Conservation (phyloP, 75 land plant genomes). For the Pseudotsuga menziesii region DNA sequence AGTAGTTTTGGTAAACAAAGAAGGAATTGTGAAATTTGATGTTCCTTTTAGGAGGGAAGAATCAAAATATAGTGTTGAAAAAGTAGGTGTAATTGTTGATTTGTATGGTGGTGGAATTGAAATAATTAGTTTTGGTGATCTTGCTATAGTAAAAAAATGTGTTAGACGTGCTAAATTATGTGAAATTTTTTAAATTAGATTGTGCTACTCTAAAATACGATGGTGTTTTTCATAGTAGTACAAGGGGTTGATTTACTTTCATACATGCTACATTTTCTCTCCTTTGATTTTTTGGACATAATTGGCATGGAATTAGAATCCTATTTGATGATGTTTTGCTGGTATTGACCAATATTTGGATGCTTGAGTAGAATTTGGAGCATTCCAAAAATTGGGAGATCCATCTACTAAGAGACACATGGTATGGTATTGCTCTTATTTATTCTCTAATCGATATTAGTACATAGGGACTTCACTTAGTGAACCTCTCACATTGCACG, state of each 20-base stretch:
- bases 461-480: too few relatives aligned
- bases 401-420: slow-evolving; percentile 1
- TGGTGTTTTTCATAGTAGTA: slow-evolving; percentile 12
- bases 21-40: not conserved
- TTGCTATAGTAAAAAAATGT: slow-evolving; percentile 8
- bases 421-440: too few relatives aligned
- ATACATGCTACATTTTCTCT: slow-evolving; percentile 16
- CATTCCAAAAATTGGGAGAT: slow-evolving; percentile 17
- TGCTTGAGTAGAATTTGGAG: slow-evolving; percentile 7
- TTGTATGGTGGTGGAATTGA: slow-evolving; percentile 8
- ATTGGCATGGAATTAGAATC: slow-evolving; percentile 1
- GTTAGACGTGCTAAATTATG: slow-evolving; percentile 14
- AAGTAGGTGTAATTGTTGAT: not conserved
- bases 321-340: slow-evolving; percentile 21
- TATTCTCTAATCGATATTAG: not conserved
- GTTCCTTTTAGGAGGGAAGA: not conserved
- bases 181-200: slow-evolving; percentile 12
- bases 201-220: slow-evolving; percentile 2
- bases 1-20: not conserved
- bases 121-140: slow-evolving; percentile 6
- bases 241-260: slow-evolving; percentile 21
- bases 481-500: too few relatives aligned
- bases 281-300: slow-evolving; percentile 8
- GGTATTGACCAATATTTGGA: slow-evolving; percentile 5
- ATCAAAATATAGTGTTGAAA: not conserved